A percentile compares a stretch with the other conserved stretches of the same genome.
phyloP scores from a whole-genome alignment of 1,284 basidiomycete genomes.

The Ustilago crameri region DNA sequence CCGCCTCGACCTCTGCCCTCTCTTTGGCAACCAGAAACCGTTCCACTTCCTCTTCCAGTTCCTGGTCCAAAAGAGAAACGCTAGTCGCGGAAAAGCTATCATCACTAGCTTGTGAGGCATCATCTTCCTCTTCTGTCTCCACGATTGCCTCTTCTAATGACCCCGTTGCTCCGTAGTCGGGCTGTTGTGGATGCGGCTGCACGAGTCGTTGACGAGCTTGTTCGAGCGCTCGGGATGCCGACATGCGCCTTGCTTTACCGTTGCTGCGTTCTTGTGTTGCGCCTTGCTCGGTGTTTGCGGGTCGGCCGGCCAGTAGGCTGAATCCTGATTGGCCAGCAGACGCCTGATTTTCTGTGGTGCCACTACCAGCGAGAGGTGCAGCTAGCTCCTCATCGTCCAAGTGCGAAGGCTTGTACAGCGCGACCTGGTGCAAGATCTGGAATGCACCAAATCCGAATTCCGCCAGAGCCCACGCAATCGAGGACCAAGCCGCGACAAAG shows the following conservation, averaged over 20 bases:
- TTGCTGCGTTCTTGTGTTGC: slow-evolving; percentile 24
- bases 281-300: slow-evolving; percentile 5
- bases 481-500: slow-evolving; percentile 45
- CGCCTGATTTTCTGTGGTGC: neutral
- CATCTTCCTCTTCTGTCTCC: slow-evolving; percentile 13
- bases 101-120: slow-evolving; percentile 8
- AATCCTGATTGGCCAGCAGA: slow-evolving; percentile 30
- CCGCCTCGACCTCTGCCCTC: slow-evolving; percentile 55
- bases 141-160: slow-evolving; percentile 20
- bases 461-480: slow-evolving; percentile 41
- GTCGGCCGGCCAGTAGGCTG: slow-evolving; percentile 36
- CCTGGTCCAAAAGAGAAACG: slow-evolving; percentile 36
- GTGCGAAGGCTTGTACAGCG: slow-evolving; percentile 39
- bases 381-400: neutral
- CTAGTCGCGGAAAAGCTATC: slow-evolving; percentile 27
- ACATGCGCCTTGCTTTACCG: slow-evolving; percentile 34
- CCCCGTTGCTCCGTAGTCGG: slow-evolving; percentile 29
- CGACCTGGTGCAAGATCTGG: slow-evolving; percentile 46
- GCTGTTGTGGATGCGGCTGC: slow-evolving; percentile 15
- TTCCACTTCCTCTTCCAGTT: slow-evolving; percentile 47
- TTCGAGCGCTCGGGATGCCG: slow-evolving; percentile 41
- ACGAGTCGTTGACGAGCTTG: slow-evolving; percentile 37
- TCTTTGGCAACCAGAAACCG: slow-evolving; percentile 47
- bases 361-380: neutral
- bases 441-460: slow-evolving; percentile 41